These are phyloP conservation scores for Gossypium longicalyx DNA, from an alignment of 345 rosid genomes.

Conservation along the genomic window DNA sequence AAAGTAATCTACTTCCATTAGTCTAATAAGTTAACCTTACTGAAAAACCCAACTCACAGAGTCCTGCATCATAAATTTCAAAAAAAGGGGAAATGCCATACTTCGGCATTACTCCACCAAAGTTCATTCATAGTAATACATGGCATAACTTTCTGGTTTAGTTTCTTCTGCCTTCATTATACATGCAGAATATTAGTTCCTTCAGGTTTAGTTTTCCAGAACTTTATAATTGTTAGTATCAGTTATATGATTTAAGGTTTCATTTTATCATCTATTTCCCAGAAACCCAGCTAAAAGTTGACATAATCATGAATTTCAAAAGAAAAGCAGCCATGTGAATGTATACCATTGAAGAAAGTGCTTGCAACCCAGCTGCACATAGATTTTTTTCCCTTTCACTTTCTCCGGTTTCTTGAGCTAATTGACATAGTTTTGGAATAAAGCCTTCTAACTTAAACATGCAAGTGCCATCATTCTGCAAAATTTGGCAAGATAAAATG, in stretches of 20 bases:
- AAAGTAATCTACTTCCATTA: not conserved
- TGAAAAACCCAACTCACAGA: not conserved
- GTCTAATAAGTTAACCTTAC: not conserved
- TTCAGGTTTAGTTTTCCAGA: not conserved
- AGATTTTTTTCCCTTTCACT: slow-evolving; percentile 53
- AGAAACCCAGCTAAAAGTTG: slow-evolving; percentile 8
- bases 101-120: not conserved
- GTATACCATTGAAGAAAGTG: slow-evolving; percentile 89
- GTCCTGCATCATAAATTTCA: not conserved
- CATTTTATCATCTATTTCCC: not conserved
- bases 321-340: slow-evolving; percentile 14
- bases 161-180: not conserved
- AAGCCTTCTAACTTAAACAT: slow-evolving; percentile 86
- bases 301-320: slow-evolving; percentile 5
- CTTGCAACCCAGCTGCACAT: slow-evolving; percentile 74
- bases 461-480: slow-evolving; percentile 83
- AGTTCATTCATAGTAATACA: not conserved
- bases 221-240: not conserved
- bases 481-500: slow-evolving; percentile 25
- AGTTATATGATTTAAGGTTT: slow-evolving; percentile 2
- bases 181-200: not conserved
- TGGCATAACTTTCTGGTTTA: not conserved
- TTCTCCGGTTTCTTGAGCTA: slow-evolving; percentile 78
- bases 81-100: not conserved
- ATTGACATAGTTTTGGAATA: slow-evolving; percentile 77